phyloP scores from a whole-genome alignment of 1,139 yeast genomes.

The Scheffersomyces quercinus region DNA sequence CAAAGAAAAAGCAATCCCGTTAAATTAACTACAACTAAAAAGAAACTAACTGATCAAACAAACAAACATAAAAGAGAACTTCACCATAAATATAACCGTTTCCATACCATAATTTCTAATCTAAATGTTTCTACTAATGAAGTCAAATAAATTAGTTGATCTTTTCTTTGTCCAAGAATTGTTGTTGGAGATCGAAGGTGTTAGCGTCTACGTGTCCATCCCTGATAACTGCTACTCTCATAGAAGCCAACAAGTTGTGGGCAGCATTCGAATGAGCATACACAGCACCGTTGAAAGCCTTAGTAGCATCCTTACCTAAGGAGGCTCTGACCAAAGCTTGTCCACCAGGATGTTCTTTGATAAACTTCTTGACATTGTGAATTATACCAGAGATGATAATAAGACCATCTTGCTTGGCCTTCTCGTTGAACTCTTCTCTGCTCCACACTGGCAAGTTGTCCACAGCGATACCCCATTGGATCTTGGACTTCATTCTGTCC shows the following conservation, averaged over 20 bases:
- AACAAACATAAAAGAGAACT: too few relatives aligned
- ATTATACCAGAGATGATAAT: conserved; percentile 92
- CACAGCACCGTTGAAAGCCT: conserved; percentile 97
- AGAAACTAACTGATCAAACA: too few relatives aligned
- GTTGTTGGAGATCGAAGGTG: conserved; percentile 55
- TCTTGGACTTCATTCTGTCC: conserved; percentile 71
- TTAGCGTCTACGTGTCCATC: conserved; percentile 57
- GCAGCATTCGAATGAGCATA: conserved; percentile 97
- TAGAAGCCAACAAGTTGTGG: conserved; percentile 88
- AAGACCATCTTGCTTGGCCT: conserved; percentile 58
- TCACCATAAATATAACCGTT: too few relatives aligned
- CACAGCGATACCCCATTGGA: conserved; percentile 92
- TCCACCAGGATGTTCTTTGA: conserved; percentile 98
- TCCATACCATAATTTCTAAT: too few relatives aligned
- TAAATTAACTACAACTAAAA: too few relatives aligned
- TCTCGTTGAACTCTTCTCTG: conserved; percentile 73
- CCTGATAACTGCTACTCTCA: conserved; percentile 92
- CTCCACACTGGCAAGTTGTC: conserved; percentile 90
- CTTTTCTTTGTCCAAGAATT: conserved; percentile 48
- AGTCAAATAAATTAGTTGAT: not conserved
- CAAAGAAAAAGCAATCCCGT: too few relatives aligned
- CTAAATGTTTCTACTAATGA: too few relatives aligned
- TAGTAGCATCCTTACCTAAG: conserved; percentile 93
- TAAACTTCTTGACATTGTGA: conserved; percentile 82
- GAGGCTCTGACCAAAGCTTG: conserved; percentile 83